Evolutionary conservation across 2,329 filamentous ascomycete genomes (phyloP).

Genomic region (Trichothecium sympodiale): DNA sequence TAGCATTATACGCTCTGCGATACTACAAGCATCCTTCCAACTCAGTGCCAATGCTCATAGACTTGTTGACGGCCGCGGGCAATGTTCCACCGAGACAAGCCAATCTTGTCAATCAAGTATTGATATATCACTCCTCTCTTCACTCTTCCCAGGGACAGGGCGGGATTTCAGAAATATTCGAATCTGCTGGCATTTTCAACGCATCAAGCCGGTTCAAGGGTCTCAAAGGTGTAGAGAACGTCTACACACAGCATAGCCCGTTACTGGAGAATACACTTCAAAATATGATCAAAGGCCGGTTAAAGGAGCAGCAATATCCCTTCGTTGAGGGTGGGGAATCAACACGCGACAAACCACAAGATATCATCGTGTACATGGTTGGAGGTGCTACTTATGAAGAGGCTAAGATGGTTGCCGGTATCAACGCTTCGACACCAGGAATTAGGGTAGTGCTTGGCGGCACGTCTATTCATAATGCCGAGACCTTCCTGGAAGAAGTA

Average conservation of each 20-base stretch:
- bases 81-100: conserved; percentile 65
- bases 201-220: conserved; percentile 85
- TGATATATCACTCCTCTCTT: conserved; percentile 78
- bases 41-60: conserved; percentile 71
- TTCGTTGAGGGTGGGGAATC: conserved; percentile 83
- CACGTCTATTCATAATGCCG: conserved; percentile 79
- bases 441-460: conserved; percentile 82
- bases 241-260: conserved; percentile 95
- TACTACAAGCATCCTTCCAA: conserved; percentile 83
- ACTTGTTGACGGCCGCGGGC: conserved; percentile 77
- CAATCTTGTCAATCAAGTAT: conserved; percentile 68
- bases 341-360: conserved; percentile 90
- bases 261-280: conserved; percentile 79
- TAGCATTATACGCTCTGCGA: conserved; percentile 88
- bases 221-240: conserved; percentile 94
- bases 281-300: conserved; percentile 81
- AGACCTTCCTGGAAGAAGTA: conserved; percentile 81
- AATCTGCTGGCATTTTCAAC: conserved; percentile 82
- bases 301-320: conserved; percentile 81
- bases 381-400: conserved; percentile 95
- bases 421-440: conserved; percentile 85
- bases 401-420: conserved; percentile 87
- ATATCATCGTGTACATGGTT: conserved; percentile 89
- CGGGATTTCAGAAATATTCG: conserved; percentile 85
- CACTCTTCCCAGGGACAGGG: conserved; percentile 65